phyloP scores from a whole-genome alignment of 1,139 yeast species.

The Yamadazyma siamensis region DNA sequence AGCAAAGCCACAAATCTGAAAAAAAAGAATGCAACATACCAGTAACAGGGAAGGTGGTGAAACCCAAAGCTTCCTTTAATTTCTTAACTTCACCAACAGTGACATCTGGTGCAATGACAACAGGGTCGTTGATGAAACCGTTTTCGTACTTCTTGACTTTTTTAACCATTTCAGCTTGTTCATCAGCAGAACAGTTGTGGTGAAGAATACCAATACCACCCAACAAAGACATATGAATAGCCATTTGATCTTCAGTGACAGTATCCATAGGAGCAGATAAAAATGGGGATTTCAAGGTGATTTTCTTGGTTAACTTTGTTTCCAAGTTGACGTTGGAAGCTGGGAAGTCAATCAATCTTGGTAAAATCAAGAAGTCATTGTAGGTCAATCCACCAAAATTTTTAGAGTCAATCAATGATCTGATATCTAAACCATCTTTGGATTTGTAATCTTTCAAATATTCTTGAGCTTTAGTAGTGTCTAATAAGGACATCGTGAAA shows the following conservation, averaged over 20 bases:
- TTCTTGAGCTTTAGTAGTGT: constrained; percentile 65
- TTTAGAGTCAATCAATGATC: constrained; percentile 83
- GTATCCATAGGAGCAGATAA: constrained; percentile 99
- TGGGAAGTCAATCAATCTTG: constrained; percentile 92
- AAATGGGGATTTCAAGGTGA: constrained; percentile 88
- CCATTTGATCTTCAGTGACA: constrained; percentile 96
- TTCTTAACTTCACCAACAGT: constrained; percentile 81
- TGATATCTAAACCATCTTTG: constrained; percentile 84
- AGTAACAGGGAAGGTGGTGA: constrained; percentile 98
- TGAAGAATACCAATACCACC: constrained; percentile 99
- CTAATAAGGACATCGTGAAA: constrained; percentile 37
- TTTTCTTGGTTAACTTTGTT: constrained; percentile 84
- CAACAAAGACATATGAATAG: constrained; percentile 95
- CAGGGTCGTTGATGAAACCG: constrained; percentile 94
- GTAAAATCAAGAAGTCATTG: constrained; percentile 91
- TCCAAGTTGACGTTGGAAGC: constrained; percentile 74
- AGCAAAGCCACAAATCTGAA: constrained; percentile 17
- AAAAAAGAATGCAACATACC: constrained; percentile 62
- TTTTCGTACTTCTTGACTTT: constrained; percentile 96
- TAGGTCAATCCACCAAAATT: constrained; percentile 95
- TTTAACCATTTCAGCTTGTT: constrained; percentile 97
- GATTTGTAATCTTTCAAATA: constrained; percentile 60
- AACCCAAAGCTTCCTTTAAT: constrained; percentile 74
- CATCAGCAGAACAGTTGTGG: constrained; percentile 94
- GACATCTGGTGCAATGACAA: constrained; percentile 70